Conservation (phyloP, 176 grass and related monocot species). For the Rhynchospora pubera region DNA sequence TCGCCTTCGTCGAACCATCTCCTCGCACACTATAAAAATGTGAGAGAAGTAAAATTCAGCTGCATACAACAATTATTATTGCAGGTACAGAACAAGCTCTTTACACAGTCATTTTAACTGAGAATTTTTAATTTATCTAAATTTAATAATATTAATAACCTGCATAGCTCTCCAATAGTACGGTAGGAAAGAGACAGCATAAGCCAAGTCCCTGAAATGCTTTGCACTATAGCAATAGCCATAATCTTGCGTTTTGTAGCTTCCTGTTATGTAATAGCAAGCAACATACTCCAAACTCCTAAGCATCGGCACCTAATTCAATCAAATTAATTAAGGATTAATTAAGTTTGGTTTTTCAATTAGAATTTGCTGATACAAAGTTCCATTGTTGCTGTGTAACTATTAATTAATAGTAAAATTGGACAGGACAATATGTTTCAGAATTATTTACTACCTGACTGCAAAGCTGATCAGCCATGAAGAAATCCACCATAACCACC, state of each 20-base stretch:
- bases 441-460: conserved; percentile 54
- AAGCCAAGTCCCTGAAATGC: conserved; percentile 83
- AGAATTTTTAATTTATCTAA: neutral
- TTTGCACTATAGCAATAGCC: conserved; percentile 92
- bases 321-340: neutral
- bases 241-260: conserved; percentile 92
- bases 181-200: conserved; percentile 91
- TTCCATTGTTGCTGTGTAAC: no score
- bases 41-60: neutral
- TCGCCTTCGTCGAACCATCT: conserved; percentile 99
- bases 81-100: no score
- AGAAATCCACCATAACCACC: conserved; percentile 99
- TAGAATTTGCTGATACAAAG: no score
- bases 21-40: conserved; percentile 57
- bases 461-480: conserved; percentile 99
- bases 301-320: conserved; percentile 73
- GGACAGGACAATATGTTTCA: neutral
- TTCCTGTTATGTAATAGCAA: conserved; percentile 95
- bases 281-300: conserved; percentile 81
- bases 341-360: no score
- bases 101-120: no score
- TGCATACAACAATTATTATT: neutral
- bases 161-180: conserved; percentile 99
- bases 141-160: conserved; percentile 25
- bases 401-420: neutral